Percentiles rank a stretch among this genome's conserved stretches.
Conservation (phyloP, 306 rosid species). For the Prunus mongolica region DNA sequence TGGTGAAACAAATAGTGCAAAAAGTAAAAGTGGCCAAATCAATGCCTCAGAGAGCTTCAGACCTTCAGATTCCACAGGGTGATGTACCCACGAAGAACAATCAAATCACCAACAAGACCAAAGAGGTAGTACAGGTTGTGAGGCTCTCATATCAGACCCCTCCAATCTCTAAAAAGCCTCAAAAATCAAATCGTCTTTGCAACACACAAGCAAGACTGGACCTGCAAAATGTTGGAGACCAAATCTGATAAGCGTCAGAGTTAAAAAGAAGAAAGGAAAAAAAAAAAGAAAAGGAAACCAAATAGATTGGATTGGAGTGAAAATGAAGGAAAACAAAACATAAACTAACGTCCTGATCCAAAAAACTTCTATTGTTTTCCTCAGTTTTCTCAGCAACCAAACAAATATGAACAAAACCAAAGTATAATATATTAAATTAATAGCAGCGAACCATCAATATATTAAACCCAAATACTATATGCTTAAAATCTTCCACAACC, state of each 20-base stretch:
- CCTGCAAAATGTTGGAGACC: conserved; percentile 12
- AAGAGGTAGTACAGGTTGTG: conserved; percentile 12
- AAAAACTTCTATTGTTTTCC: conserved; percentile 16
- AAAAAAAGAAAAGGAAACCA: neutral
- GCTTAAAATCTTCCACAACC: conserved; percentile 8
- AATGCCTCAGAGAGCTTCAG: conserved; percentile 19
- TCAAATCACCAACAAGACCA: conserved; percentile 35
- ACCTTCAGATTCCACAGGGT: conserved; percentile 38
- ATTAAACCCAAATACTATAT: neutral
- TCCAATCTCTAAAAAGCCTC: neutral
- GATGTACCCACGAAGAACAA: conserved; percentile 38
- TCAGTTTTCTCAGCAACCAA: conserved; percentile 31
- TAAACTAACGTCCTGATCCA: conserved; percentile 32
- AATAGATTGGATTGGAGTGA: neutral
- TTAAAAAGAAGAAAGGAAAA: no score
- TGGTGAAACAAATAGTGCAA: conserved; percentile 35
- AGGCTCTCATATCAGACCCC: conserved; percentile 19
- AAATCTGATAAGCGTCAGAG: conserved; percentile 9
- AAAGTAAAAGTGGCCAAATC: conserved; percentile 25
- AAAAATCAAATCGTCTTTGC: neutral
- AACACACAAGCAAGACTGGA: no score
- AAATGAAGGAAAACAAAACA: conserved; percentile 9
- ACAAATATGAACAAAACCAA: conserved; percentile 30
- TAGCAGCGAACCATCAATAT: neutral
- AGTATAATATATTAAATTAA: conserved; percentile 13